A percentile compares a stretch with the other conserved stretches of the same genome.
phyloP scores from a whole-genome alignment of 768 basidiomycete species.

The Hemileccinum impolitum region DNA sequence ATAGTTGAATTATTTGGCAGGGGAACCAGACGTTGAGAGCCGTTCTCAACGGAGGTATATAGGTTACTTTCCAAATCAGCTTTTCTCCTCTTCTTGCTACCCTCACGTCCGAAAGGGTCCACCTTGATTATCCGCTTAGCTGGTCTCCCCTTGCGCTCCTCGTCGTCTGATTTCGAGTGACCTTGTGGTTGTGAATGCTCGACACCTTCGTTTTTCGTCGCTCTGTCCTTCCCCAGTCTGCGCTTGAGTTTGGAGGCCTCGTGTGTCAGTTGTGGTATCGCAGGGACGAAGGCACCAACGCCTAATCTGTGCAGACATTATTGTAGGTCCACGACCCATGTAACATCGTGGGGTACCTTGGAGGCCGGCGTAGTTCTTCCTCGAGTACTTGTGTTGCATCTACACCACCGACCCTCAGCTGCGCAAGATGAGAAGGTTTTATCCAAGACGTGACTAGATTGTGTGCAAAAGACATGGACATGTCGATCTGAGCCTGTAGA shows the following conservation, averaged over 20 bases:
- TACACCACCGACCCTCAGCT: slow-evolving; percentile 27
- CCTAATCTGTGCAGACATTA: slow-evolving; percentile 51
- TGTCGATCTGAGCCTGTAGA: slow-evolving; percentile 79
- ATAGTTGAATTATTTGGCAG: not conserved
- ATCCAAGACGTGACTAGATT: slow-evolving; percentile 77
- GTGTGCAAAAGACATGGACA: slow-evolving; percentile 74
- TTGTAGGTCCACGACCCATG: not conserved
- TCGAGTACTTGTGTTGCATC: slow-evolving; percentile 55
- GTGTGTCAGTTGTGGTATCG: slow-evolving; percentile 39
- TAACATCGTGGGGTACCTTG: slow-evolving; percentile 45
- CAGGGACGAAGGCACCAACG: slow-evolving; percentile 65
- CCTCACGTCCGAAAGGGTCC: slow-evolving; percentile 52
- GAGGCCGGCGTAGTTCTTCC: slow-evolving; percentile 64
- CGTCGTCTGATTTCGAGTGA: slow-evolving; percentile 39
- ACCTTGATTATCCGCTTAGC: slow-evolving; percentile 56
- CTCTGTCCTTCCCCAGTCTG: slow-evolving; percentile 48
- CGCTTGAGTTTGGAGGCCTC: slow-evolving; percentile 63
- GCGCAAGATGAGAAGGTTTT: slow-evolving; percentile 45
- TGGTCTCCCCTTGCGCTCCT: slow-evolving; percentile 53
- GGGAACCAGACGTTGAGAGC: not conserved
- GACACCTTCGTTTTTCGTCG: slow-evolving; percentile 49
- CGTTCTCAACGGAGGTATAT: not conserved
- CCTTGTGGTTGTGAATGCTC: slow-evolving; percentile 29
- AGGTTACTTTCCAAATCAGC: slow-evolving; percentile 11
- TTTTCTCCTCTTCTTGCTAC: slow-evolving; percentile 45